Evolutionary conservation across 306 rosid genomes (phyloP), one percentile per base, ranked within the genome.

Genomic region (barrel medic (Medicago truncatula)): DNA sequence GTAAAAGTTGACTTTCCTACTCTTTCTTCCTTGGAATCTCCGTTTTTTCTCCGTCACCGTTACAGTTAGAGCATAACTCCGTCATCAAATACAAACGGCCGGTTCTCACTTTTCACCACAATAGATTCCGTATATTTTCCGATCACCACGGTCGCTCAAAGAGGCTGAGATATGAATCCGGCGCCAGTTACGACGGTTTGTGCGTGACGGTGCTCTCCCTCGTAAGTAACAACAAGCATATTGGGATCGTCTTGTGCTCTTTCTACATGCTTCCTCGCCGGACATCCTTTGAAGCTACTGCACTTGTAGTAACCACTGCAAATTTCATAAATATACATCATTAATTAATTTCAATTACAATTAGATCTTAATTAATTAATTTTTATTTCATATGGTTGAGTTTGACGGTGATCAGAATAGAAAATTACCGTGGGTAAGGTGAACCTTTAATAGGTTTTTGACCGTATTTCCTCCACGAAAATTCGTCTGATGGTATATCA

Each of bases 391-490:
- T 6, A 34, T 34, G 38, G 6, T 34, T 34, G 38, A 34, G 7
- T 34, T 34, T 41, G 16, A 12, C 7, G 16, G 15, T 7, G 21
- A 12, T 11, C 64, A 15, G 57, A 49, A 49, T 6, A 20, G 34
- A 38, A 76, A 43, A 73, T 18, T 71, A 90, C 98, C 98, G 86
- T 61, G 93, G 96, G 67, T 74, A 87, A 0, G 92, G 95, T n/a
- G 94, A 89, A 7, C 98, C 98, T 78, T 92, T 90, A 67, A 92
- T 92, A n/a, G 91, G 91, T 58, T 92, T 92, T 67, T 93, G 98
- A 16, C 98, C 98, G 63, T 93, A 93, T 44, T 93, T 93, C 38
- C 98, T 86, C 98, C 98, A 93, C 0, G 93, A 77, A 20, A 56
- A 93, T 36, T 87, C 96, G 31, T 93, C 98, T 17, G 85, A 47